Evolutionary conservation across 306 rosid species (phyloP).

Genomic region (Alnus rubra): DNA sequence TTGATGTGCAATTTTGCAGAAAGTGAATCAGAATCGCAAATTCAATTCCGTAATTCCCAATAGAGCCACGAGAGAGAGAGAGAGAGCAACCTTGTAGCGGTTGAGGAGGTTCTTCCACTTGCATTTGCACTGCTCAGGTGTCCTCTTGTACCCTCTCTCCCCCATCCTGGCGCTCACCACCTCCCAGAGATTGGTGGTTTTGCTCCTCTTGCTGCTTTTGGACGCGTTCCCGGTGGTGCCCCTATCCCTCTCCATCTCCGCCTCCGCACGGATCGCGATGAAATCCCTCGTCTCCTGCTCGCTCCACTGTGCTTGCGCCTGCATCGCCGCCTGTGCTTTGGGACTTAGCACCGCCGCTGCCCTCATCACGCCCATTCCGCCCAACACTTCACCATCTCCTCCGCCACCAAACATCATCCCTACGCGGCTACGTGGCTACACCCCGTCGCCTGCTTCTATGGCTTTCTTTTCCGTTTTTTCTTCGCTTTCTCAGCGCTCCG

Average conservation of each 20-base stretch:
- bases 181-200: conserved; percentile 68
- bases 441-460: neutral
- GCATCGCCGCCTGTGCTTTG: conserved; percentile 9
- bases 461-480: neutral
- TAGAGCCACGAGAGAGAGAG: conserved; percentile 3
- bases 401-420: conserved; percentile 39
- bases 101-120: conserved; percentile 95
- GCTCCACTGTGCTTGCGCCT: conserved; percentile 78
- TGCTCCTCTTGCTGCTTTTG: conserved; percentile 3
- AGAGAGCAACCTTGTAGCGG: conserved; percentile 72
- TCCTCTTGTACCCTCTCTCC: conserved; percentile 64
- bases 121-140: conserved; percentile 92
- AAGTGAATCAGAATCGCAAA: neutral
- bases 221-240: neutral
- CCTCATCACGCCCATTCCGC: conserved; percentile 36
- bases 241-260: conserved; percentile 48
- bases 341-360: conserved; percentile 31
- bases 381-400: conserved; percentile 39
- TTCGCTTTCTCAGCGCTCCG: conserved; percentile 14
- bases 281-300: conserved; percentile 79
- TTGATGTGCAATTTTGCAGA: neutral
- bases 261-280: conserved; percentile 73
- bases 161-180: conserved; percentile 67
- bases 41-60: neutral
- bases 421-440: neutral